phyloP scores from a whole-genome alignment of 805 yeast species.

The Hanseniaspora hatyaiensis region DNA sequence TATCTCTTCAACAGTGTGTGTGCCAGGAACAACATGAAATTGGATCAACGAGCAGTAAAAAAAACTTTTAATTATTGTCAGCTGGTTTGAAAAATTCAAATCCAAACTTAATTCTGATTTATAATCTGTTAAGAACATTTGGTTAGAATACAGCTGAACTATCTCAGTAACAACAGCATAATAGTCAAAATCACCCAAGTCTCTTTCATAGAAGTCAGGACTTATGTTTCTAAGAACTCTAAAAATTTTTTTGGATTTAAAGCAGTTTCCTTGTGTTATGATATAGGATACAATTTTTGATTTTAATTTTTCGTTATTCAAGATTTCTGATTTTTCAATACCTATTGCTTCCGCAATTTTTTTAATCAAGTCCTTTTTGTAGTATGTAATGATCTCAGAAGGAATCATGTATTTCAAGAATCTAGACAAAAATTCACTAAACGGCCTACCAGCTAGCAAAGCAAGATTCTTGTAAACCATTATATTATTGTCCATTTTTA shows the following conservation, averaged over 20 bases:
- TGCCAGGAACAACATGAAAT: not conserved
- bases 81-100: conserved; percentile 8
- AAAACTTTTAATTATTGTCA: conserved; percentile 5
- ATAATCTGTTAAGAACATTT: not conserved
- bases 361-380: conserved; percentile 47
- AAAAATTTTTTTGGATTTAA: conserved; percentile 5
- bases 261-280: conserved; percentile 11
- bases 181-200: conserved; percentile 2
- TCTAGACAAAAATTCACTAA: conserved; percentile 49
- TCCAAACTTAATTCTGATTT: not conserved
- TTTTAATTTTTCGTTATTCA: not conserved
- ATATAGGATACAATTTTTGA: conserved; percentile 8
- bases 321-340: not conserved
- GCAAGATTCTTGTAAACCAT: conserved; percentile 49
- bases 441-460: conserved; percentile 51
- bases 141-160: conserved; percentile 11
- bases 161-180: conserved; percentile 14
- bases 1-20: not conserved
- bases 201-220: not conserved
- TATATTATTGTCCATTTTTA: conserved; percentile 39
- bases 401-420: conserved; percentile 72
- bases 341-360: conserved; percentile 25
- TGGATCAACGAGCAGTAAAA: conserved; percentile 8
- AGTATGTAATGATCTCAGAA: conserved; percentile 47
- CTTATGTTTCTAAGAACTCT: conserved; percentile 7